A percentile compares a stretch with the other conserved stretches of the same genome.
phyloP scores from a whole-genome alignment of 2,329 filamentous ascomycete genomes.

The Waltergamsia citrina region DNA sequence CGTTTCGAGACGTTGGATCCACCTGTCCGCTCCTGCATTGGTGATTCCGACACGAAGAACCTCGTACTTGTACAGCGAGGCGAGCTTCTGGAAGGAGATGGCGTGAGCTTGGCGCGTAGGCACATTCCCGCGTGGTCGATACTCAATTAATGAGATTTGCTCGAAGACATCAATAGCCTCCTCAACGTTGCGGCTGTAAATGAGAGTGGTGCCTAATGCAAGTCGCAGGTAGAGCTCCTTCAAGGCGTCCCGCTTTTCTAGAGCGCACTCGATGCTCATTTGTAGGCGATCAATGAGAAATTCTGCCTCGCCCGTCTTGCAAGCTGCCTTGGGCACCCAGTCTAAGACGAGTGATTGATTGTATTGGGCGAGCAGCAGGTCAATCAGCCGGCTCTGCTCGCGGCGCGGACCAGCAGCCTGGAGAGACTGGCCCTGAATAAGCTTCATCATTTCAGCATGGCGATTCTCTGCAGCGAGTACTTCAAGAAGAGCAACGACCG shows the following conservation, averaged over 20 bases:
- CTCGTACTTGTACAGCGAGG: slow-evolving; percentile 24
- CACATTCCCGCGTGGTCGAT: slow-evolving; percentile 27
- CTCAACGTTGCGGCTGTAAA: slow-evolving; percentile 23
- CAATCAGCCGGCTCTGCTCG: slow-evolving; percentile 18
- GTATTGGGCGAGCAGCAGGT: slow-evolving; percentile 24
- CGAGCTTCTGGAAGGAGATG: slow-evolving; percentile 28
- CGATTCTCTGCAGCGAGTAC: slow-evolving; percentile 25
- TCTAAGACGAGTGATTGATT: slow-evolving; percentile 23
- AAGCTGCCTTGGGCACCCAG: slow-evolving; percentile 29
- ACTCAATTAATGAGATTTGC: slow-evolving; percentile 24
- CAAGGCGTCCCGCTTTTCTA: slow-evolving; percentile 22
- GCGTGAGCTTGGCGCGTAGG: slow-evolving; percentile 27
- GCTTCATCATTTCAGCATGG: slow-evolving; percentile 21
- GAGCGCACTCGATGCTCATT: slow-evolving; percentile 20
- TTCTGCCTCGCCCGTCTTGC: slow-evolving; percentile 19
- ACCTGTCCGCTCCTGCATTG: slow-evolving; percentile 15
- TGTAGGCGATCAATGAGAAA: slow-evolving; percentile 19
- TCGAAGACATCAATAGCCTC: slow-evolving; percentile 23
- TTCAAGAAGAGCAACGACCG: slow-evolving; percentile 25
- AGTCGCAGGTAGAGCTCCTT: slow-evolving; percentile 26
- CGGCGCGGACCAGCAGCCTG: slow-evolving; percentile 12
- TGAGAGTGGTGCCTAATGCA: slow-evolving; percentile 22
- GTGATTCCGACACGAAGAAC: slow-evolving; percentile 16
- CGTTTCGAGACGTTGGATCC: slow-evolving; percentile 23
- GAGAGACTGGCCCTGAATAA: slow-evolving; percentile 21